Evolutionary conservation across 306 rosid species (phyloP).

Genomic region (Luffa acutangula): DNA sequence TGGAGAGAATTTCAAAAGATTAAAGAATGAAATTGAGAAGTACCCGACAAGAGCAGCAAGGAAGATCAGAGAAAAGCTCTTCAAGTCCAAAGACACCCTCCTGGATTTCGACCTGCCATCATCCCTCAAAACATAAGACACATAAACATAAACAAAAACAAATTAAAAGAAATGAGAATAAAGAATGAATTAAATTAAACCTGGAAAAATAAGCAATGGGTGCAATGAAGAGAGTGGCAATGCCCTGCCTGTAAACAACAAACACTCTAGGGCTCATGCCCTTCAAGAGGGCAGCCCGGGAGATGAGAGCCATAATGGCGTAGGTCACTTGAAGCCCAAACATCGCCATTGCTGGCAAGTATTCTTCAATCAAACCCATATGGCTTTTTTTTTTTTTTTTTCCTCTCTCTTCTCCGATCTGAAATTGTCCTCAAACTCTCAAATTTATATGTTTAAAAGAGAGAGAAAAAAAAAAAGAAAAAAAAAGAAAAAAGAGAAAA

Average conservation of each 20-base stretch:
- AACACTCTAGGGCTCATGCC: slow-evolving; percentile 59
- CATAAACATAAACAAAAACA: background rate
- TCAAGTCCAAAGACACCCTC: slow-evolving; percentile 24
- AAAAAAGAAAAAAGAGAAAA: background rate
- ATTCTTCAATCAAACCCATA: slow-evolving; percentile 28
- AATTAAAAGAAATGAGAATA: background rate
- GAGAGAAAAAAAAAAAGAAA: too few species aligned
- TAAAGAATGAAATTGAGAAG: background rate
- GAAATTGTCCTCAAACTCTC: background rate
- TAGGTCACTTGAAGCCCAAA: slow-evolving; percentile 38
- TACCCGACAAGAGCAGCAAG: slow-evolving; percentile 51
- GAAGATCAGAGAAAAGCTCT: slow-evolving; percentile 42
- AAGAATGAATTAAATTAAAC: background rate
- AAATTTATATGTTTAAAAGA: background rate
- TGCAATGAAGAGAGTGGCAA: slow-evolving; percentile 46
- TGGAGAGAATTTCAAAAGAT: too few species aligned
- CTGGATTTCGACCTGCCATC: slow-evolving; percentile 32
- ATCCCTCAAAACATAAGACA: background rate
- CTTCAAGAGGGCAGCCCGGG: slow-evolving; percentile 49
- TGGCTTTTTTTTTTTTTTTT: background rate
- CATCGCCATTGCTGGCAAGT: slow-evolving; percentile 43
- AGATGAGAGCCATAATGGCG: slow-evolving; percentile 45
- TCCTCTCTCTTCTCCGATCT: background rate
- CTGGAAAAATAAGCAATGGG: slow-evolving; percentile 33
- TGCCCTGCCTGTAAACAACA: slow-evolving; percentile 52